Percentiles rank a stretch among this genome's conserved stretches.
Evolutionary conservation across 257 asterid genomes (phyloP).

Genomic region (Lantana camara): DNA sequence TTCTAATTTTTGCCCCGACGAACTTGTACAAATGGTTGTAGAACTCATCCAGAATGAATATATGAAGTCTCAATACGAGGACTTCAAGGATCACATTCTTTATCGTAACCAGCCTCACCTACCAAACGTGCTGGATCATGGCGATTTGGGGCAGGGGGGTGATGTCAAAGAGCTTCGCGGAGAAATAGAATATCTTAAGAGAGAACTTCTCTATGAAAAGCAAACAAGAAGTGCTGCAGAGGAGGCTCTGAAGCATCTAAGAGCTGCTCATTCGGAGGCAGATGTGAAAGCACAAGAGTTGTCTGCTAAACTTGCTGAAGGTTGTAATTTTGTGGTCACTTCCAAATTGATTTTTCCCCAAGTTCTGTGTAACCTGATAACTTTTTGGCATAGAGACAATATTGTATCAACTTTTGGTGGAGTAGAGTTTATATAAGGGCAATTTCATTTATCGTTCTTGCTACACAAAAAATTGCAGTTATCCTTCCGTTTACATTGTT

Average conservation of each 20-base stretch:
- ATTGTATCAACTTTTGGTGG: background rate
- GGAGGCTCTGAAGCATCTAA: conserved; percentile 87
- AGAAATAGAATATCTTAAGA: conserved; percentile 65
- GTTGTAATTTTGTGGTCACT: conserved; percentile 52
- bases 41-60: conserved; percentile 90
- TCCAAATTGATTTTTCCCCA: conserved; percentile 15
- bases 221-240: conserved; percentile 88
- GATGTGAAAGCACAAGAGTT: conserved; percentile 76
- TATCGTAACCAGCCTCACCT: conserved; percentile 38
- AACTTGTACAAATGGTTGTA: conserved; percentile 68
- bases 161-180: conserved; percentile 50
- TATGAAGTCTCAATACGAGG: conserved; percentile 77
- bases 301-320: conserved; percentile 81
- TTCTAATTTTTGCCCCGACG: conserved; percentile 46
- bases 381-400: conserved; percentile 8
- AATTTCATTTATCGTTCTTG: conserved; percentile 23
- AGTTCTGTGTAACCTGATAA: conserved; percentile 9
- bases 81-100: conserved; percentile 42
- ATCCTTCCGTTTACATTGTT: conserved; percentile 20
- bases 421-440: conserved; percentile 13
- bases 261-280: conserved; percentile 70
- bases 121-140: too few species aligned
- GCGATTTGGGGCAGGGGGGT: conserved; percentile 28
- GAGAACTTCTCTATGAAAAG: conserved; percentile 79
- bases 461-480: too few species aligned